Evolutionary conservation across 1,284 basidiomycete genomes (phyloP), one percentile per base, ranked within the genome.

Genomic region (Ustilago trichophora): DNA sequence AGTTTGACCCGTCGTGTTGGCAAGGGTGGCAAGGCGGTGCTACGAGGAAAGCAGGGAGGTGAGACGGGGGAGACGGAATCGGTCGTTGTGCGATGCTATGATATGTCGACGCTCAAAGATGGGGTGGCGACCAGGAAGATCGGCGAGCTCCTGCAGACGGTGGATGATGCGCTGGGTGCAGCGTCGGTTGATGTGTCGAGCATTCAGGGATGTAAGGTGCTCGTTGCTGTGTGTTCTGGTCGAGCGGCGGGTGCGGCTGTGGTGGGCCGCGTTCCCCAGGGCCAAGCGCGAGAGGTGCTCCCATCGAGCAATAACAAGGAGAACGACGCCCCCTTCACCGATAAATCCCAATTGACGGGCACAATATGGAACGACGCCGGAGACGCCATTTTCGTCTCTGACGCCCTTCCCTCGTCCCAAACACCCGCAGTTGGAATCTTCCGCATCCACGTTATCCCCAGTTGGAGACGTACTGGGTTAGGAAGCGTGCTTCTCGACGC

Each of bases 151-250:
- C 18, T 69, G 40, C 43, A 49, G 18, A 59, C 43, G 8, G 65
- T 78, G 22, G 76, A 78, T 18, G 65, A 69, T 5, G 72, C 76
- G 6, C 40, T 78, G 8, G 76, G 76, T 2, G 76, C 76, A 6
- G 59, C 65, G 1, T 9, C 56, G 16, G 41, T 77, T 11, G 52
- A 53, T 13, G 53, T 59, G n/a, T 35, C 43, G 2, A 51, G 31
- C 8, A 36, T 57, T 8, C 21, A 48, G 13, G 45, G 42, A 27
- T 57, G 69, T 49, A 75, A 73, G 41, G 37, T 76, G 18, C 46
- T 73, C 4, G 58, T 78, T 0, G 74, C 66, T 8, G 41, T 72
- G 4, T 51, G 57, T 12, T 38, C 25, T 1, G 73, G 75, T 8
- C 49, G 75, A 24, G 73, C 68, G 11, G 51, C 69, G 3, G 75